Conservation (phyloP, 2,329 filamentous ascomycete genomes). For the Sphaerostilbella broomeana region DNA sequence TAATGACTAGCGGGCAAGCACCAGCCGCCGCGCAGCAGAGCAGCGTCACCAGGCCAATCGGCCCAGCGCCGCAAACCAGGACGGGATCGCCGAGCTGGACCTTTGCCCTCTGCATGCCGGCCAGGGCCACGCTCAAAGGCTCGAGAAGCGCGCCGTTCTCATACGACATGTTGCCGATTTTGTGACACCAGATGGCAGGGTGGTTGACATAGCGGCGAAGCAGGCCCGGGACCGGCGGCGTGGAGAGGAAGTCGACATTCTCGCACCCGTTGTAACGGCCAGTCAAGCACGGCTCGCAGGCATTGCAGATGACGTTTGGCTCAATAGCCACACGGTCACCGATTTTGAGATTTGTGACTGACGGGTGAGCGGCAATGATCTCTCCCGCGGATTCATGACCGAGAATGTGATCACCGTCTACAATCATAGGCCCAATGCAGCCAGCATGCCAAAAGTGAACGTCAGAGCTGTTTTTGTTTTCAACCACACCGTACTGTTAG, state of each 20-base stretch:
- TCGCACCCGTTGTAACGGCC: constrained; percentile 96
- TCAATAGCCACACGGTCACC: constrained; percentile 92
- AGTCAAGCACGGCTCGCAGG: constrained; percentile 84
- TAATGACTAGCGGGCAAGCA: constrained; percentile 85
- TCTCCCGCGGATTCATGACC: constrained; percentile 90
- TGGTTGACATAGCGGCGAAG: constrained; percentile 92
- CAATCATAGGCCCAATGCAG: constrained; percentile 93
- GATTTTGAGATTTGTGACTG: constrained; percentile 68
- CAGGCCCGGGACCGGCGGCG: constrained; percentile 80
- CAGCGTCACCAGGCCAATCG: constrained; percentile 85
- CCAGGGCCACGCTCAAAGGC: constrained; percentile 81
- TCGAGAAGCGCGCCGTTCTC: constrained; percentile 89
- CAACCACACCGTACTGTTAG: background rate
- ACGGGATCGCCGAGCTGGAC: constrained; percentile 80
- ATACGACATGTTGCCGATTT: constrained; percentile 86
- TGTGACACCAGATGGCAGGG: constrained; percentile 91
- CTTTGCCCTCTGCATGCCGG: constrained; percentile 76
- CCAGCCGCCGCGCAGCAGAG: constrained; percentile 81
- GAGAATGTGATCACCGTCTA: constrained; percentile 80
- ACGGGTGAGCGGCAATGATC: constrained; percentile 73
- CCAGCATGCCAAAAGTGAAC: constrained; percentile 97
- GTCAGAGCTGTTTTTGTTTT: constrained; percentile 58
- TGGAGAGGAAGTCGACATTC: constrained; percentile 77
- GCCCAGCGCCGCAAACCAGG: constrained; percentile 85
- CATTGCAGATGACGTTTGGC: constrained; percentile 86